Percentiles rank a stretch among this genome's conserved stretches.
Conservation (phyloP, 1,139 yeast species). For the Spathaspora sp. region DNA sequence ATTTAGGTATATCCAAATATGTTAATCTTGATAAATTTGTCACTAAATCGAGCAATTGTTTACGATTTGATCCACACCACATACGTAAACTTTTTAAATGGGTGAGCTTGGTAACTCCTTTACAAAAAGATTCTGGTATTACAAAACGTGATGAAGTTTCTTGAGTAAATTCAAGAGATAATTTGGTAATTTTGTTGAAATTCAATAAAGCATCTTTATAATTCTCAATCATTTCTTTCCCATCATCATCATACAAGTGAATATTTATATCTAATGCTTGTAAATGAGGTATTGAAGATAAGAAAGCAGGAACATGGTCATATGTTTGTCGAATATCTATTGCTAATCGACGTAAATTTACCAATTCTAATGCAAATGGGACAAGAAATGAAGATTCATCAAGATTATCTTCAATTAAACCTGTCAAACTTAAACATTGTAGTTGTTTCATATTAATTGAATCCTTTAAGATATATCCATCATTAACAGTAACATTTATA, state of each 20-base stretch:
- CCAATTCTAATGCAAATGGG: conserved; percentile 24
- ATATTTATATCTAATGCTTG: not conserved
- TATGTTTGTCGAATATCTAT: conserved; percentile 47
- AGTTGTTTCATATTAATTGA: conserved; percentile 24
- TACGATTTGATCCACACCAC: conserved; percentile 23
- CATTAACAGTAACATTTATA: conserved; percentile 24
- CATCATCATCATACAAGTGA: not conserved
- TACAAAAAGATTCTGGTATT: conserved; percentile 9
- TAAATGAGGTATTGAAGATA: conserved; percentile 13
- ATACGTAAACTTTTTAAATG: conserved; percentile 37
- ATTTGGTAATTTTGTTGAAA: conserved; percentile 16
- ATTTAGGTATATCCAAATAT: conserved; percentile 48
- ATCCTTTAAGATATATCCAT: conserved; percentile 20
- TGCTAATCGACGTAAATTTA: conserved; percentile 27
- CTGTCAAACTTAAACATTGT: conserved; percentile 23
- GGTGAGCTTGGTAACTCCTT: conserved; percentile 18
- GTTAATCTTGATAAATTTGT: conserved; percentile 26
- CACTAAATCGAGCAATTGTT: conserved; percentile 24
- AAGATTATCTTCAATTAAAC: conserved; percentile 24
- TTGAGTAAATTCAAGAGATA: conserved; percentile 44
- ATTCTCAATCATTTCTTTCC: not conserved
- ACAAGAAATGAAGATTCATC: conserved; percentile 27
- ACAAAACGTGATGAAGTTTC: conserved; percentile 16
- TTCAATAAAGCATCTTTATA: conserved; percentile 19
- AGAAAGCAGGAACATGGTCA: conserved; percentile 44